These are phyloP conservation scores for Fusarium nodosum DNA, from an alignment of 2,329 filamentous ascomycete genomes.

Conservation along the genomic window DNA sequence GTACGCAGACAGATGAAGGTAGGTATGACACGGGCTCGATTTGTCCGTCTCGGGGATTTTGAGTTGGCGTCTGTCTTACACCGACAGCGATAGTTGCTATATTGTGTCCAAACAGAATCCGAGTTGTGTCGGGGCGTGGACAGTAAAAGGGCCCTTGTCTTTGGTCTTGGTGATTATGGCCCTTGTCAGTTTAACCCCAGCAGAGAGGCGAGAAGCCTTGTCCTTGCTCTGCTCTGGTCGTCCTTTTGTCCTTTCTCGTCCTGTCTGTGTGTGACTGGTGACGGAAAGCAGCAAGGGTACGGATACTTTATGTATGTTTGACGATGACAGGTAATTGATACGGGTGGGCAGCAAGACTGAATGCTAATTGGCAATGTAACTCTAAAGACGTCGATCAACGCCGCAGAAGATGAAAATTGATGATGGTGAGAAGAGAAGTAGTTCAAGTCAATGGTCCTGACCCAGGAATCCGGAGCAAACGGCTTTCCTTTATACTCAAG, in stretches of 20 bases:
- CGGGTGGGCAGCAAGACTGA: slow-evolving; percentile 11
- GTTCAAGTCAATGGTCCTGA: slow-evolving; percentile 23
- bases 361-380: slow-evolving; percentile 21
- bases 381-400: slow-evolving; percentile 22
- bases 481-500: slow-evolving; percentile 49
- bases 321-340: slow-evolving; percentile 29
- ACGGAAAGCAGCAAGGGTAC: slow-evolving; percentile 34
- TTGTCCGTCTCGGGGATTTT: slow-evolving; percentile 45
- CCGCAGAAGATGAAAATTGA: slow-evolving; percentile 13
- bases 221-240: slow-evolving; percentile 37
- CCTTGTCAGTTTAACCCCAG: slow-evolving; percentile 29
- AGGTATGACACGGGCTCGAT: slow-evolving; percentile 28
- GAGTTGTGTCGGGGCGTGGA: slow-evolving; percentile 34
- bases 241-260: slow-evolving; percentile 39
- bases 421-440: slow-evolving; percentile 15
- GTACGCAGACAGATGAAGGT: background rate
- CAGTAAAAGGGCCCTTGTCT: slow-evolving; percentile 18
- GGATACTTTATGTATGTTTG: slow-evolving; percentile 32
- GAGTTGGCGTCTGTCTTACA: slow-evolving; percentile 49
- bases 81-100: slow-evolving; percentile 31
- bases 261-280: slow-evolving; percentile 39
- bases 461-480: slow-evolving; percentile 47
- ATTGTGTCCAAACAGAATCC: slow-evolving; percentile 21
- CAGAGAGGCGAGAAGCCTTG: slow-evolving; percentile 17
- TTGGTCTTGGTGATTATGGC: slow-evolving; percentile 23